Evolutionary conservation across 352 stramenopile species (phyloP).

Genomic region (Blastocystis hominis): DNA sequence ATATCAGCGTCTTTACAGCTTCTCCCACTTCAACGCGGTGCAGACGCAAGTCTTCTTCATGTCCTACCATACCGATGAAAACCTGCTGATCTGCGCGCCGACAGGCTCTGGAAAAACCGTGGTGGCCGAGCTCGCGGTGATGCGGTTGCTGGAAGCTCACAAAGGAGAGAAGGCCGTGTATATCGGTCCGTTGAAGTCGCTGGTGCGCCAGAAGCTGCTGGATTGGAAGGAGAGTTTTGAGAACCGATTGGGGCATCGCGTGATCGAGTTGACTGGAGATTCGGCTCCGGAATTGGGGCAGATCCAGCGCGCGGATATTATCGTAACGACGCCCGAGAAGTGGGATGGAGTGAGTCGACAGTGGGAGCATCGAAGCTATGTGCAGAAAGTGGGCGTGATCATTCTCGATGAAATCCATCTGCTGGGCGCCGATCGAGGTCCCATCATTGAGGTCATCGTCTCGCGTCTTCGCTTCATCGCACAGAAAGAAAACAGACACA

Average conservation of each 20-base stretch:
- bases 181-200: conserved; percentile 88
- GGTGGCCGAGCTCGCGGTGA: conserved; percentile 88
- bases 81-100: conserved; percentile 87
- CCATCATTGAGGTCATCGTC: conserved; percentile 85
- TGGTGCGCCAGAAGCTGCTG: conserved; percentile 84
- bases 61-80: conserved; percentile 87
- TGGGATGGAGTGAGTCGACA: conserved; percentile 90
- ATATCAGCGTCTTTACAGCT: conserved; percentile 68
- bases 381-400: conserved; percentile 74
- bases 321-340: conserved; percentile 93
- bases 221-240: conserved; percentile 89
- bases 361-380: conserved; percentile 71
- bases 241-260: conserved; percentile 66
- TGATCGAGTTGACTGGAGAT: conserved; percentile 92
- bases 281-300: conserved; percentile 81
- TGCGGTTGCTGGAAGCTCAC: conserved; percentile 76
- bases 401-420: conserved; percentile 96
- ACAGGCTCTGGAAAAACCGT: conserved; percentile 89
- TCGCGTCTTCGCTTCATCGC: conserved; percentile 76
- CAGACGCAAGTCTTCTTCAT: conserved; percentile 95
- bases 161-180: conserved; percentile 80
- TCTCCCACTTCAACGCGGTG: conserved; percentile 78
- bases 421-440: conserved; percentile 84
- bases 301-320: conserved; percentile 81
- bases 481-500: conserved; percentile 59